A percentile compares a stretch with the other conserved stretches of the same genome.
These are phyloP conservation scores for Penicillium hesseltinei DNA, from an alignment of 2,329 filamentous ascomycete genomes.

Conservation along the genomic window DNA sequence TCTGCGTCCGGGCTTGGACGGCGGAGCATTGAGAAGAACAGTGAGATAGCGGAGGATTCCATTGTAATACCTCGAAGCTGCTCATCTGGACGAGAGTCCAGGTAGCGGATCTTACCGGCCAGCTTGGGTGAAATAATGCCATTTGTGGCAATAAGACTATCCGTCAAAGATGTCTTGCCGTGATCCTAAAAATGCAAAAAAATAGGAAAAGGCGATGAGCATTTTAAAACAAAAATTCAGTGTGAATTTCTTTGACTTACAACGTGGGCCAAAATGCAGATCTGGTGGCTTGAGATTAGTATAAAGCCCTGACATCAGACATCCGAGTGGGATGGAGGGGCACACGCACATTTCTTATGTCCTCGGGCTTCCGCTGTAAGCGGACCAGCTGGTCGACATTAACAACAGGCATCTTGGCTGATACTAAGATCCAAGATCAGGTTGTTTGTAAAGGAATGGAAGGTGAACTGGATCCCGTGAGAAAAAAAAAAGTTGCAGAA, in stretches of 20 bases:
- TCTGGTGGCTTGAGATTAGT: conserved; percentile 58
- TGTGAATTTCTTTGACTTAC: conserved; percentile 46
- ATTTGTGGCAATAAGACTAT: conserved; percentile 95
- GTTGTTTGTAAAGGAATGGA: conserved; percentile 14
- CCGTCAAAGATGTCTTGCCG: conserved; percentile 95
- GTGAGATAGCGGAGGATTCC: conserved; percentile 96
- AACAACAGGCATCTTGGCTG: conserved; percentile 78
- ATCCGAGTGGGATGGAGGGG: conserved; percentile 32
- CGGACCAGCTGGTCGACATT: conserved; percentile 84
- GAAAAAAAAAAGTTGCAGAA: conserved; percentile 24
- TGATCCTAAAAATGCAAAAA: conserved; percentile 63
- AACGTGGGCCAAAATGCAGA: conserved; percentile 93
- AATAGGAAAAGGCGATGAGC: not conserved
- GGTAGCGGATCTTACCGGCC: conserved; percentile 95
- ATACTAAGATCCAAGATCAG: conserved; percentile 13
- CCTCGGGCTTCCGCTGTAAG: conserved; percentile 81
- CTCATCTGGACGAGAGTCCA: conserved; percentile 94
- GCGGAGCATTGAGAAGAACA: conserved; percentile 90
- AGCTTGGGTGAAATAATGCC: conserved; percentile 98
- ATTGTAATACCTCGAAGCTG: conserved; percentile 98
- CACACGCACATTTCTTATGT: conserved; percentile 81
- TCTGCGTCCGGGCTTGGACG: conserved; percentile 65
- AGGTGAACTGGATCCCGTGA: conserved; percentile 11
- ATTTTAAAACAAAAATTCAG: not conserved
- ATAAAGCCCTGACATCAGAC: conserved; percentile 22